These are phyloP conservation scores for Pseudocercospora crystallina DNA, from an alignment of 2,329 filamentous ascomycete species.

Conservation along the genomic window DNA sequence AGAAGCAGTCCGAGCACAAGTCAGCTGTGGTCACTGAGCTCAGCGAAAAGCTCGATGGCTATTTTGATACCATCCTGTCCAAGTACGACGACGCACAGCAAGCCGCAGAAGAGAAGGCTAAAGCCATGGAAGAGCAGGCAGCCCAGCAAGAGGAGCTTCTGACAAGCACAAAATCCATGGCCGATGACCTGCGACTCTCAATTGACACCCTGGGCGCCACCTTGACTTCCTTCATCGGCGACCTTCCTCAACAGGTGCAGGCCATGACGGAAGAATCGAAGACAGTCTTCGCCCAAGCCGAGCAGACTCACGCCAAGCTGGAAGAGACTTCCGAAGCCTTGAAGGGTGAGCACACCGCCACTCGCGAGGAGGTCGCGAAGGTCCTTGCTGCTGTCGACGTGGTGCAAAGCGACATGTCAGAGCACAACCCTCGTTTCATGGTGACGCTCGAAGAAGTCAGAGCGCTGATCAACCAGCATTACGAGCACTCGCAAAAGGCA, in stretches of 20 bases:
- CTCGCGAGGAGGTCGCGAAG: conserved; percentile 76
- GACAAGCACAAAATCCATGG: conserved; percentile 71
- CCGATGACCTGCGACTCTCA: conserved; percentile 82
- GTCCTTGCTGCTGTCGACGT: conserved; percentile 70
- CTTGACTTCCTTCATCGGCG: conserved; percentile 47
- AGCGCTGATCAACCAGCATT: conserved; percentile 78
- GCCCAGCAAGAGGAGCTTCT: conserved; percentile 72
- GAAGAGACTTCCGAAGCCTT: conserved; percentile 73
- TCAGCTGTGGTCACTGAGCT: conserved; percentile 56
- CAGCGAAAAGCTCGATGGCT: conserved; percentile 66
- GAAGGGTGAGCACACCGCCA: conserved; percentile 78
- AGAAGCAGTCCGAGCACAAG: conserved; percentile 62
- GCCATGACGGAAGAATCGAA: conserved; percentile 85
- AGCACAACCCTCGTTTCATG: conserved; percentile 86
- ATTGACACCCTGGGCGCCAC: conserved; percentile 77
- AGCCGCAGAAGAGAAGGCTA: conserved; percentile 70
- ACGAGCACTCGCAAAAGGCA: conserved; percentile 74
- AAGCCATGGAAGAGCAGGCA: conserved; percentile 71
- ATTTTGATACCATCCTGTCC: conserved; percentile 74
- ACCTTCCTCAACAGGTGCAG: conserved; percentile 65
- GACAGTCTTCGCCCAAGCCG: conserved; percentile 79
- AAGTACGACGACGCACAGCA: conserved; percentile 87
- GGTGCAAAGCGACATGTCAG: conserved; percentile 74
- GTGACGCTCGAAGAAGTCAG: conserved; percentile 85
- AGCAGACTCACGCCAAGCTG: conserved; percentile 72